phyloP scores from a whole-genome alignment of 495 filamentous ascomycete genomes.

The Daldinia grandis region DNA sequence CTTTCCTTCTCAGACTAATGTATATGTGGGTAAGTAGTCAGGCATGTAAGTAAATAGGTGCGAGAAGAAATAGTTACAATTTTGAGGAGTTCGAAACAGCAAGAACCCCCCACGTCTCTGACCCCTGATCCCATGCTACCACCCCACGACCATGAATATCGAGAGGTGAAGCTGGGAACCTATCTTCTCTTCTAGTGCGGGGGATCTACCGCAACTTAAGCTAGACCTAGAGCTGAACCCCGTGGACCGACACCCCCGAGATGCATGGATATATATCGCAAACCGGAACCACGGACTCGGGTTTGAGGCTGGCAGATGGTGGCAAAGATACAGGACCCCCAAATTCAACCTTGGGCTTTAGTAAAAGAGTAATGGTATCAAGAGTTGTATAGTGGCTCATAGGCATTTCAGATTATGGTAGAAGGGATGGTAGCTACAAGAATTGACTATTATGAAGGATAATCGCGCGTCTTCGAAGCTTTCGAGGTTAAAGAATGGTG shows the following conservation, averaged over 20 bases:
- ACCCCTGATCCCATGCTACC: neutral
- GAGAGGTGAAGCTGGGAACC: neutral
- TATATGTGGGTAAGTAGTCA: neutral
- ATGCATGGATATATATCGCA: neutral
- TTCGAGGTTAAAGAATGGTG: neutral
- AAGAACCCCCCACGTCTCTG: constrained; percentile 12
- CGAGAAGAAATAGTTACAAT: neutral
- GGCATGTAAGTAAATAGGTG: neutral
- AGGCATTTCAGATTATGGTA: neutral
- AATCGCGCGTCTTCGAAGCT: neutral
- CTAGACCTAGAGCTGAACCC: neutral
- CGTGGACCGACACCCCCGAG: neutral
- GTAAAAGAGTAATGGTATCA: neutral
- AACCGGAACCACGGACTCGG: constrained; percentile 25
- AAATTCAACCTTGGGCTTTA: neutral
- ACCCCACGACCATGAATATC: constrained; percentile 13
- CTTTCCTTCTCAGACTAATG: neutral
- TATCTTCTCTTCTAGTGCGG: neutral
- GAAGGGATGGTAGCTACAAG: neutral
- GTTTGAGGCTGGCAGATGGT: neutral
- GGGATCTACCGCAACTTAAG: constrained; percentile 8
- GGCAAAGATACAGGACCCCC: neutral
- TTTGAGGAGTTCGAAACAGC: neutral
- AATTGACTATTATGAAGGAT: neutral
- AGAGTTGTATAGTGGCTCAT: neutral